Conservation (phyloP, 441 rosid species). For the Arabidopsis lyrata region DNA sequence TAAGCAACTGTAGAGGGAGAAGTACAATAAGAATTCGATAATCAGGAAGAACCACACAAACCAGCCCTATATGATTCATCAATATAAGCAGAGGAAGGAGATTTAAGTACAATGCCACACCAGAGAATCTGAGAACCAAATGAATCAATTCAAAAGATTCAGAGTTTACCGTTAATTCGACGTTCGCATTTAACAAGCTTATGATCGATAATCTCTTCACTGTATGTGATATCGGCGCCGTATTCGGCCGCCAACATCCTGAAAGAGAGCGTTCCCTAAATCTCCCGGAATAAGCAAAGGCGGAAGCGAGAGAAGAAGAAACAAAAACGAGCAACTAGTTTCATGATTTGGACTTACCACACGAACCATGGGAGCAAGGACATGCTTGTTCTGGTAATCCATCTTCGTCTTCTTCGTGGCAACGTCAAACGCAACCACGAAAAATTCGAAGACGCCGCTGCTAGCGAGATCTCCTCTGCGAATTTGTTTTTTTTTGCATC, state of each 20-base stretch:
- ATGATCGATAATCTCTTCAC: conserved; percentile 84
- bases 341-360: conserved; percentile 59
- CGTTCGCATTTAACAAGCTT: conserved; percentile 76
- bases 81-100: no score
- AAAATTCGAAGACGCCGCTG: background rate
- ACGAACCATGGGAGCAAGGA: conserved; percentile 97
- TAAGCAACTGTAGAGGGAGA: conserved; percentile 52
- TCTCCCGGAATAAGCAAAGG: background rate
- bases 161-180: conserved; percentile 55
- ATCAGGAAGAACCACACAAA: conserved; percentile 36
- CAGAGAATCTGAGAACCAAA: conserved; percentile 5
- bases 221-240: conserved; percentile 85
- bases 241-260: conserved; percentile 77
- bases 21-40: conserved; percentile 32
- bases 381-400: conserved; percentile 82
- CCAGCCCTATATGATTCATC: background rate
- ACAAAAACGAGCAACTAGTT: background rate
- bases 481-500: background rate
- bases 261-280: conserved; percentile 78
- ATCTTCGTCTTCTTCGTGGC: conserved; percentile 49
- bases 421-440: conserved; percentile 38
- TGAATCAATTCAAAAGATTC: background rate
- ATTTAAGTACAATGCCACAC: no score
- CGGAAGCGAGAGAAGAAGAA: background rate
- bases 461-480: conserved; percentile 30